phyloP scores from a whole-genome alignment of 139 green algal genomes.

The Ettlia oleoabundans region DNA sequence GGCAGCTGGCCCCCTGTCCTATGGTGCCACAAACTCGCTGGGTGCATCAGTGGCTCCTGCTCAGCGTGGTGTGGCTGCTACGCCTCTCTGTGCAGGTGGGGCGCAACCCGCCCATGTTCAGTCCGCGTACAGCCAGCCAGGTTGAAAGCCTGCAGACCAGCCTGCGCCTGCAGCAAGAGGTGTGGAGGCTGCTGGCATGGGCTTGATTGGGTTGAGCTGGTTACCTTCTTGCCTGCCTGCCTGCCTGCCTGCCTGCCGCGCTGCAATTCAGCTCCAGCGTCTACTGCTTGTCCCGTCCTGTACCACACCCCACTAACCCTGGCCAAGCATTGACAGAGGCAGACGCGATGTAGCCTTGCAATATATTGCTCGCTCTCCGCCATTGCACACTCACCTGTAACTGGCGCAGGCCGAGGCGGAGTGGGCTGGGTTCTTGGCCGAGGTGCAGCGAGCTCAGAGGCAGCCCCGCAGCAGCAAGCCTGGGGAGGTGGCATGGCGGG shows the following conservation, averaged over 20 bases:
- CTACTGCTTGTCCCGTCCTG: neutral
- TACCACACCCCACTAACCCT: too few species aligned
- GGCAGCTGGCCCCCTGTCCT: too few species aligned
- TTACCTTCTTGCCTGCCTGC: neutral
- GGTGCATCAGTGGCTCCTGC: too few species aligned
- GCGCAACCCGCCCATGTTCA: slow-evolving; percentile 44
- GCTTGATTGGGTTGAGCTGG: too few species aligned
- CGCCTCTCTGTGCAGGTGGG: slow-evolving; percentile 37
- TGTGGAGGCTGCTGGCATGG: neutral
- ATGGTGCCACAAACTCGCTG: too few species aligned
- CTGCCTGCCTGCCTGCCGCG: neutral
- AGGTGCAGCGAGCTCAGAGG: neutral
- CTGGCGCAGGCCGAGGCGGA: neutral
- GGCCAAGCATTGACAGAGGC: too few species aligned
- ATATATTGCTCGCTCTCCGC: too few species aligned
- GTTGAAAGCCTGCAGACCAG: slow-evolving; percentile 19
- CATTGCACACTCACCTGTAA: neutral
- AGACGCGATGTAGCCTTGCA: too few species aligned
- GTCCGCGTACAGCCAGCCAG: slow-evolving; percentile 32
- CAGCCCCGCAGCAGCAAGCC: slow-evolving; percentile 28
- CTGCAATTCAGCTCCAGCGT: neutral
- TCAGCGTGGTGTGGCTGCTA: neutral
- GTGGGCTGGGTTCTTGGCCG: slow-evolving; percentile 17
- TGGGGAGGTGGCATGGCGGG: slow-evolving; percentile 41
- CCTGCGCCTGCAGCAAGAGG: neutral